Conservation (phyloP, 1,139 yeast genomes). For the Pneumocystis oryctolagi region DNA sequence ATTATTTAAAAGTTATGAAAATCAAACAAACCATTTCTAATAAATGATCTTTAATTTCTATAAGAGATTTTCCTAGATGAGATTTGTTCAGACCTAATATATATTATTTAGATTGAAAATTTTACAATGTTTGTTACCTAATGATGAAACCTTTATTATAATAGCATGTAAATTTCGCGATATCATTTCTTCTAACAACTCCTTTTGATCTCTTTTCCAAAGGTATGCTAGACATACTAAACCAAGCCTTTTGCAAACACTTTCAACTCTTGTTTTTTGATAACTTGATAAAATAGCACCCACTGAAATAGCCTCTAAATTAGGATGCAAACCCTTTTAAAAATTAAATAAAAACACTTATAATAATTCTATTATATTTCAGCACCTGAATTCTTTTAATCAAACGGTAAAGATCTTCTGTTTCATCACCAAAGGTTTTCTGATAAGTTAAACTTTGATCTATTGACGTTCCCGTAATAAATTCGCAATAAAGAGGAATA, state of each 20-base stretch:
- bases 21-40: conserved; percentile 26
- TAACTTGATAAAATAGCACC: conserved; percentile 92
- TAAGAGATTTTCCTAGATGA: conserved; percentile 56
- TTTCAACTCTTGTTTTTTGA: conserved; percentile 84
- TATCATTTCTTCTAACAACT: conserved; percentile 74
- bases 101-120: background rate
- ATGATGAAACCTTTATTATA: conserved; percentile 81
- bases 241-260: conserved; percentile 63
- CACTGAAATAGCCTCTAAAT: conserved; percentile 71
- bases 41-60: conserved; percentile 46
- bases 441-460: conserved; percentile 56
- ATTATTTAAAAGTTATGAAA: background rate
- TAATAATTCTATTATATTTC: background rate
- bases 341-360: background rate
- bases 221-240: conserved; percentile 58
- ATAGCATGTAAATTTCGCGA: conserved; percentile 61
- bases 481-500: conserved; percentile 64
- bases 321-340: conserved; percentile 47
- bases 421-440: conserved; percentile 57
- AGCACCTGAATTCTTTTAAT: conserved; percentile 22
- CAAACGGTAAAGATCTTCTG: conserved; percentile 56
- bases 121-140: conserved; percentile 26
- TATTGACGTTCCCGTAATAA: conserved; percentile 47
- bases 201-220: conserved; percentile 78
- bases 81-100: conserved; percentile 35